Evolutionary conservation across 345 rosid species (phyloP).

Genomic region (Firmiana major): DNA sequence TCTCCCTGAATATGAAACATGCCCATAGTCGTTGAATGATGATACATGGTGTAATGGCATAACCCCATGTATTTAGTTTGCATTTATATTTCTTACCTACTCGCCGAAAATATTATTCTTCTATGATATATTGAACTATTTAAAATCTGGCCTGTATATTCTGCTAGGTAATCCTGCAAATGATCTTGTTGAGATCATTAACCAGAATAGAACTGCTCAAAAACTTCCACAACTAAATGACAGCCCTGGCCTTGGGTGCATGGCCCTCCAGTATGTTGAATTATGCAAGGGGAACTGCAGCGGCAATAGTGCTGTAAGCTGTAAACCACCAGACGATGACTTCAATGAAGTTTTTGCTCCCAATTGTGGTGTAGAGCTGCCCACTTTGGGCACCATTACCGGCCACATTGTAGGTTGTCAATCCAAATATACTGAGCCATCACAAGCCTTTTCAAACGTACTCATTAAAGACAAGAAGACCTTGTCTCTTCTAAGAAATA

Average conservation of each 20-base stretch:
- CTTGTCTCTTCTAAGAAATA: conserved; percentile 53
- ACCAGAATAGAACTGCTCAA: conserved; percentile 59
- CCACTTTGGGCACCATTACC: conserved; percentile 63
- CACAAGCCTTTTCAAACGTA: conserved; percentile 54
- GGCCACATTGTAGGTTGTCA: conserved; percentile 78
- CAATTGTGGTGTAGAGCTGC: conserved; percentile 78
- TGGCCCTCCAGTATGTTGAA: conserved; percentile 74
- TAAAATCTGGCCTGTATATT: background rate
- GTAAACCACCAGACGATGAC: conserved; percentile 66
- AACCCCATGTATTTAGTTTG: background rate
- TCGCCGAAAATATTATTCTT: no score
- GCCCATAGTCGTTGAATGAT: background rate
- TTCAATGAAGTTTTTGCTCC: conserved; percentile 79
- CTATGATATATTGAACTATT: background rate
- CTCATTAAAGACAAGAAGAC: conserved; percentile 51
- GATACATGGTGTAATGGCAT: background rate
- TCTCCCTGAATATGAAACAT: background rate
- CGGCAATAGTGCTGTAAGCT: conserved; percentile 41
- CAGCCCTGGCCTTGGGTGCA: conserved; percentile 88
- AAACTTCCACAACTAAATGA: conserved; percentile 52
- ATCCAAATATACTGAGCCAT: conserved; percentile 52
- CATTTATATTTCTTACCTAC: background rate
- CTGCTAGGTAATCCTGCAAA: conserved; percentile 68
- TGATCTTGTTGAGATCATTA: conserved; percentile 67
- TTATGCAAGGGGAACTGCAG: conserved; percentile 71